Evolutionary conservation across 83 land plant genomes (phyloP), one percentile per base, ranked within the genome.

Genomic region (Diphasiastrum complanatum): DNA sequence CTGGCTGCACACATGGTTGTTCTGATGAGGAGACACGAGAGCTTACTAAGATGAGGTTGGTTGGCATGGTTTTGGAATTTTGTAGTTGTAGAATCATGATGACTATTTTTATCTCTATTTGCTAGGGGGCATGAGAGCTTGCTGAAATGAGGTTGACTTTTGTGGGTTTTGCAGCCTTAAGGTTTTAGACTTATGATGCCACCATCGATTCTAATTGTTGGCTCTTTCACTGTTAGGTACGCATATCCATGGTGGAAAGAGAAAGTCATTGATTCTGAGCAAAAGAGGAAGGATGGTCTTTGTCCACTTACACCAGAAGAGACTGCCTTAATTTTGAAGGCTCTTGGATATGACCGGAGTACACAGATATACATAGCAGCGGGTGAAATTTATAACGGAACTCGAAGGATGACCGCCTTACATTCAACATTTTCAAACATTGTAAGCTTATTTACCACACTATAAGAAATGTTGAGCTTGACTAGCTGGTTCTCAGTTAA

Each of bases 271-370:
- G 70, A 50, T 1, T 87, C 95, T 32, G 85, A 84, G 53, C 68
- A 75, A 36, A 91, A 63, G 66, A 71, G 90, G 61, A 54, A 68
- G 68, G 83, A 82, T 49, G 97, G 97, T 40, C 54, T 91, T 5
- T 91, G 97, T 51, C 95, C 97, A 60, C 76, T 87, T 10, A 87
- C 97, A 35, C 97, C 97, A 37, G 95, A 91, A 62, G 97, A 87
- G 76, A 76, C 84, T 6, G 58, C 81, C 32, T 63, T 87, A 49
- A 62, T 83, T 66, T 63, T 91, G 47, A 71, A 73, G 47, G 97
- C 96, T 3, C 60, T 87, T 45, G 95, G 90, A 5, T 82, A 78
- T 61, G 65, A 61, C 10, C 77, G 74, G 37, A 66, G 71, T 0
- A 79, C 81, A 20, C 97, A 80, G 45, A 76, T 91, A 10, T 91